Base-by-base conservation (phyloP, 371 early-diverging fungal genomes). In the Blakeslea trispora region DNA sequence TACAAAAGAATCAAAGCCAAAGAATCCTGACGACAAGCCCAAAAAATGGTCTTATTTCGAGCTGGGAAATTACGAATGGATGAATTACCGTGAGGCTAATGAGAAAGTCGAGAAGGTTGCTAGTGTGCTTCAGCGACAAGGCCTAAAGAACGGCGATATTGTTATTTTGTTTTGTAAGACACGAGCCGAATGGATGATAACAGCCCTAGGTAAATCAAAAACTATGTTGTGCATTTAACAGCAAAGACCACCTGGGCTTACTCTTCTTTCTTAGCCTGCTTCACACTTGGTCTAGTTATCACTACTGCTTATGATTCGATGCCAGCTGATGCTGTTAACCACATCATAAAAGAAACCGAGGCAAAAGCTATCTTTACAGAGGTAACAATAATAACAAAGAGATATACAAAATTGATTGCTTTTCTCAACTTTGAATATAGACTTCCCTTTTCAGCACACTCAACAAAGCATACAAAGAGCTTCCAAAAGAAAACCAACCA, bases 221-320 rank as follows among this genome's bases (percentile, higher is more conserved):
- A 10, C 37, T 14, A 6, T 37, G 1, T 37, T 37, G 7, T 37
- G 3, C 2, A 6, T 14, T 37, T 2, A 37, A 19, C n/a, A 28
- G 43, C 18, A 6, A 56, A 46, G 1, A n/a, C 5, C 18, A 19
- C 31, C 10, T 45, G 37, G 39, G 55, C 45, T 55, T 39, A 46
- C 55, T 47, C 19, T 39, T 22, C 35, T 7, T 22, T 40, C 23
- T 34, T 82, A 77, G 87, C 82, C 19, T 84, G 86, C 61, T 90
- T 85, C 62, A 63, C 77, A 3, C 84, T 91, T 60, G 82, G 81
- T 19, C 68, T 91, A 40, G 81, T 84, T 31, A 83, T 94, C 52
- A 88, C 90, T 31, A 95, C 95, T 10, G 93, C 92, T 10, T 94
- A 95, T 71, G 94, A 92, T 66, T 91, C 93, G 15, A 90, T 95